Percentiles rank a stretch among this genome's conserved stretches.
These are phyloP conservation scores for Colletotrichum truncatum DNA, from an alignment of 2,329 filamentous ascomycete species.

Conservation along the genomic window DNA sequence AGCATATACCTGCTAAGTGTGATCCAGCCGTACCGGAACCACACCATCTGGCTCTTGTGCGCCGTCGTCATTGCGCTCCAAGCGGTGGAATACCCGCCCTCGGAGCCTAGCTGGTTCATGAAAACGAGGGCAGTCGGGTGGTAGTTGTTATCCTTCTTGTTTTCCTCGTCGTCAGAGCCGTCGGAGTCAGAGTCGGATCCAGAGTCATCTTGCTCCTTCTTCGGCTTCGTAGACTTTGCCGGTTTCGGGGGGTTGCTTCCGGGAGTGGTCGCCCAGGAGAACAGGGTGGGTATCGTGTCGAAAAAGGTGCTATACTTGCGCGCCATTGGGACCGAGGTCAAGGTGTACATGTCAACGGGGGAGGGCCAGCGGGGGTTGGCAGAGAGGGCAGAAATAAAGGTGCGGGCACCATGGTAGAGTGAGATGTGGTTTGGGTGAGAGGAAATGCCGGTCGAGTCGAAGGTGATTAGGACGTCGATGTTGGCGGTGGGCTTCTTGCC, in stretches of 20 bases:
- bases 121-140: conserved; percentile 73
- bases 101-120: conserved; percentile 74
- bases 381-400: conserved; percentile 74
- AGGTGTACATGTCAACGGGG: conserved; percentile 86
- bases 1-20: conserved; percentile 92
- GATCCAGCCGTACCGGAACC: conserved; percentile 98
- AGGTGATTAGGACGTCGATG: conserved; percentile 89
- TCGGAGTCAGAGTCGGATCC: conserved; percentile 39
- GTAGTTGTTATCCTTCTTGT: conserved; percentile 45
- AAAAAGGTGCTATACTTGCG: conserved; percentile 86
- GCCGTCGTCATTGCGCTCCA: conserved; percentile 89
- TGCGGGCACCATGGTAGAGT: conserved; percentile 81
- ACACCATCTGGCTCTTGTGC: conserved; percentile 96
- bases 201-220: conserved; percentile 25
- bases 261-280: conserved; percentile 57
- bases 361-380: conserved; percentile 71
- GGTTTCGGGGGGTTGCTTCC: conserved; percentile 30
- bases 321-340: conserved; percentile 75
- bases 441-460: conserved; percentile 84
- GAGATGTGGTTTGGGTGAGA: conserved; percentile 94
- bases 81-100: conserved; percentile 62
- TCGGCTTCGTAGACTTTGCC: conserved; percentile 6
- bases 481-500: conserved; percentile 53
- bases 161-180: conserved; percentile 30
- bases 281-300: conserved; percentile 78